Conservation (phyloP, 2,329 filamentous ascomycete species). For the Zymoseptoria pseudotritici region DNA sequence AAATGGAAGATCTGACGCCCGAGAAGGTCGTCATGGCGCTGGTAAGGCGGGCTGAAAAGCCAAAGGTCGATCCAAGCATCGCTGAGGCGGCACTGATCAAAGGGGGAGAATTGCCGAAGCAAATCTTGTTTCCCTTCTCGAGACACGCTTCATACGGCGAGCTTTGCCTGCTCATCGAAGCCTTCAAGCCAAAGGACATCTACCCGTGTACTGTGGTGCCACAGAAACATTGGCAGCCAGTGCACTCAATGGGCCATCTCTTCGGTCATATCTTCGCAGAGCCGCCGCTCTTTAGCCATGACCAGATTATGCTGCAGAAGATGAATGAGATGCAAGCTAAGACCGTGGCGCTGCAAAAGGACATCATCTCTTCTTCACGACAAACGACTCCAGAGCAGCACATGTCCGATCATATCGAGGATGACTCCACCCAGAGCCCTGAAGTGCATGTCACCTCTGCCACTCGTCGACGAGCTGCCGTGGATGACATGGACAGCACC, state of each 20-base stretch:
- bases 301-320: constrained; percentile 48
- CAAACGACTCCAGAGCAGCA: not conserved
- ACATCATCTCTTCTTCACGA: not conserved
- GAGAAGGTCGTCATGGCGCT: constrained; percentile 26
- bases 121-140: constrained; percentile 68
- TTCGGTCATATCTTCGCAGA: constrained; percentile 62
- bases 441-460: not conserved
- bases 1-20: constrained; percentile 37
- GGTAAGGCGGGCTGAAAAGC: constrained; percentile 20
- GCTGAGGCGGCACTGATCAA: not conserved
- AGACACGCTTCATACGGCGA: constrained; percentile 83
- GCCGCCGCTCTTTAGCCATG: constrained; percentile 55
- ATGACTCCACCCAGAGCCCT: not conserved
- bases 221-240: constrained; percentile 53
- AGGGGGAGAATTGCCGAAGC: constrained; percentile 16
- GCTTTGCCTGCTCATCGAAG: constrained; percentile 60
- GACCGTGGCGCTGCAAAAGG: not conserved
- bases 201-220: constrained; percentile 68
- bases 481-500: not conserved
- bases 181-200: constrained; percentile 66
- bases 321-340: constrained; percentile 1
- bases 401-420: not conserved
- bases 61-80: constrained; percentile 15
- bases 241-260: constrained; percentile 56
- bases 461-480: not conserved